Evolutionary conservation across 139 green algal genomes (phyloP).

Genomic region (Zygnema cylindricum): DNA sequence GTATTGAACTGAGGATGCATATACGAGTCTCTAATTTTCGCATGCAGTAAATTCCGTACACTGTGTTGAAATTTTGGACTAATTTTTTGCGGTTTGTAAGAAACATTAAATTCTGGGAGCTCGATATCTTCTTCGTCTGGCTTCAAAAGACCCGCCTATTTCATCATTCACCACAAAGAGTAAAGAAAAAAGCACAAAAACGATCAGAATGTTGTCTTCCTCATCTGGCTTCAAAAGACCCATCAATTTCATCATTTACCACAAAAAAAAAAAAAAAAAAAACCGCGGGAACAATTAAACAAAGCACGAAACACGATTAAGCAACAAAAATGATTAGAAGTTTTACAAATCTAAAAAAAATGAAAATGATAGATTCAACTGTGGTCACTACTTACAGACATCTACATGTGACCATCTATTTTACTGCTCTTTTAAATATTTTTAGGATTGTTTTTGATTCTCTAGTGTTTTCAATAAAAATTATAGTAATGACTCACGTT

Average conservation of each 20-base stretch:
- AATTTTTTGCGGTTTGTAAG: constrained; percentile 99
- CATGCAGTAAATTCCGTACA: constrained; percentile 93
- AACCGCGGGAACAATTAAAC: not conserved
- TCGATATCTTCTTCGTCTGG: constrained; percentile 71
- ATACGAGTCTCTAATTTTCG: constrained; percentile 88
- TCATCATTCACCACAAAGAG: not conserved
- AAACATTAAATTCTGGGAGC: constrained; percentile 87
- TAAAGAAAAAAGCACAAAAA: not conserved
- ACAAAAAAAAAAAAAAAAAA: not conserved
- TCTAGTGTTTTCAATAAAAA: too few species aligned
- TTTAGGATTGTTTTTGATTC: too few species aligned
- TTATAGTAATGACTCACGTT: too few species aligned
- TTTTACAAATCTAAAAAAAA: too few species aligned
- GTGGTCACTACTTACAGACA: too few species aligned
- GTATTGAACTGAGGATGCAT: constrained; percentile 85
- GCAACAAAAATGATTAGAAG: too few species aligned
- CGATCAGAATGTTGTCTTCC: constrained; percentile 28
- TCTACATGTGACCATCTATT: too few species aligned
- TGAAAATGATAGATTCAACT: too few species aligned
- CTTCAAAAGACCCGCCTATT: constrained; percentile 77
- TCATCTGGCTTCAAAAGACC: constrained; percentile 78
- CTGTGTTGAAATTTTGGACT: constrained; percentile 92
- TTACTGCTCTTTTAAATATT: too few species aligned
- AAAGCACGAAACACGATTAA: too few species aligned
- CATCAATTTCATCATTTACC: constrained; percentile 54